Evolutionary conservation across 176 grass and related monocot species (phyloP).

Genomic region (Avena eriantha): DNA sequence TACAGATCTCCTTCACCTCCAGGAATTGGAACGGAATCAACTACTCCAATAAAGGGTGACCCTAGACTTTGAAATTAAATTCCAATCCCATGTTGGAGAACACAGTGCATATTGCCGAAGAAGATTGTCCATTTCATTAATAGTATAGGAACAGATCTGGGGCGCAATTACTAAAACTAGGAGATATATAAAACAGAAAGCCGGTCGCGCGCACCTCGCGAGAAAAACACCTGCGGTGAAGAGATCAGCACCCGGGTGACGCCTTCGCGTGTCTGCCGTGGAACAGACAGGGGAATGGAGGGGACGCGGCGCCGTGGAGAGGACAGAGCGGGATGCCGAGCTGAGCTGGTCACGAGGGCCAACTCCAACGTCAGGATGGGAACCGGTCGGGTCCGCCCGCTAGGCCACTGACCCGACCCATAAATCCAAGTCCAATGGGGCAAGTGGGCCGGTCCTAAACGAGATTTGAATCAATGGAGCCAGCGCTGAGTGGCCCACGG

Average conservation of each 20-base stretch:
- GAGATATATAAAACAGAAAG: background rate
- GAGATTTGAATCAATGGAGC: no score
- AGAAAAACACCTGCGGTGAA: background rate
- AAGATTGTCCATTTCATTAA: background rate
- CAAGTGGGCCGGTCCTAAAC: no score
- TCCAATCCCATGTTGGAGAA: background rate
- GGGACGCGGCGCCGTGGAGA: background rate
- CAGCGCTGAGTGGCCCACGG: no score
- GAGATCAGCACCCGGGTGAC: background rate
- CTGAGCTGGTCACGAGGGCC: background rate
- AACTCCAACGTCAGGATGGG: no score
- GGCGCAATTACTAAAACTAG: background rate
- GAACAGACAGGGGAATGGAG: background rate
- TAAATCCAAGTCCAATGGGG: no score
- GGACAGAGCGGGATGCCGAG: background rate
- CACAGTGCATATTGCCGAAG: background rate
- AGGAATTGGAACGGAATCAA: background rate
- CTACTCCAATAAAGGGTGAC: background rate
- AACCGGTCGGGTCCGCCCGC: no score
- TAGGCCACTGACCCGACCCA: no score
- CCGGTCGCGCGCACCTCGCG: conserved; percentile 12
- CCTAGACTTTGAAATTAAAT: background rate
- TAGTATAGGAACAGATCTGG: background rate
- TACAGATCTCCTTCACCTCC: background rate
- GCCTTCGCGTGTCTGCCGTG: background rate